These are phyloP conservation scores for Saccharomyces hybrid DNA, from an alignment of 1,139 yeast species.

Conservation along the genomic window DNA sequence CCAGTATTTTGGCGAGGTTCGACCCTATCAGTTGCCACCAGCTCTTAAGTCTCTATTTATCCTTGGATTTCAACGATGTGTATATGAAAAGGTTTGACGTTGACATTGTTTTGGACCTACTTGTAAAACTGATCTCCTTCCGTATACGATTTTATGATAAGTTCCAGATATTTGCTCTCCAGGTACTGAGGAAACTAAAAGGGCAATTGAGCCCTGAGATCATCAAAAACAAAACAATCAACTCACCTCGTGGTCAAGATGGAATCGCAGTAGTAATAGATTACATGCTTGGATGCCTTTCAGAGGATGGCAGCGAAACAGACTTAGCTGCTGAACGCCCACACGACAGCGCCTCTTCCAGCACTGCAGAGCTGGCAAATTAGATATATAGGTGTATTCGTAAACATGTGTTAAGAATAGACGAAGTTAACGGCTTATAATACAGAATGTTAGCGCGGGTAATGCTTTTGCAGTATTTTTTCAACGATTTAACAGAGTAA, in stretches of 20 bases:
- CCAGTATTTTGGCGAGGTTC: slow-evolving; percentile 64
- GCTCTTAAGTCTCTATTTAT: slow-evolving; percentile 30
- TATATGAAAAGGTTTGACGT: slow-evolving; percentile 18
- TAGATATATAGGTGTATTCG: not conserved
- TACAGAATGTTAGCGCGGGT: not conserved
- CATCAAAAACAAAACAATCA: slow-evolving; percentile 31
- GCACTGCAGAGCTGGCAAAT: not conserved
- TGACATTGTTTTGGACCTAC: slow-evolving; percentile 27
- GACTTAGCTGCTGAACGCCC: not conserved
- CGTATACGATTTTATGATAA: slow-evolving; percentile 33
- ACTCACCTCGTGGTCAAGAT: slow-evolving; percentile 18
- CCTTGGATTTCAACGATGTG: slow-evolving; percentile 11
- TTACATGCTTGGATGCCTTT: slow-evolving; percentile 16
- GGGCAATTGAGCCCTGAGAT: slow-evolving; percentile 27
- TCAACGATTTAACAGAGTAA: slow-evolving; percentile 1
- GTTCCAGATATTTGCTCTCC: slow-evolving; percentile 25
- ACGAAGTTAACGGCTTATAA: not conserved
- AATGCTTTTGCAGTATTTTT: not conserved
- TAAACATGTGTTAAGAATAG: not conserved
- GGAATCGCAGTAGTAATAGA: slow-evolving; percentile 18
- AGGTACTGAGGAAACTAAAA: slow-evolving; percentile 25
- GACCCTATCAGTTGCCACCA: slow-evolving; percentile 44
- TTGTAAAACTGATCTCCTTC: slow-evolving; percentile 30
- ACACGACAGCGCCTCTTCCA: not conserved
- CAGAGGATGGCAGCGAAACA: not conserved